Conservation (phyloP, 2,329 filamentous ascomycete genomes). For the Ceratocystis harringtonii region DNA sequence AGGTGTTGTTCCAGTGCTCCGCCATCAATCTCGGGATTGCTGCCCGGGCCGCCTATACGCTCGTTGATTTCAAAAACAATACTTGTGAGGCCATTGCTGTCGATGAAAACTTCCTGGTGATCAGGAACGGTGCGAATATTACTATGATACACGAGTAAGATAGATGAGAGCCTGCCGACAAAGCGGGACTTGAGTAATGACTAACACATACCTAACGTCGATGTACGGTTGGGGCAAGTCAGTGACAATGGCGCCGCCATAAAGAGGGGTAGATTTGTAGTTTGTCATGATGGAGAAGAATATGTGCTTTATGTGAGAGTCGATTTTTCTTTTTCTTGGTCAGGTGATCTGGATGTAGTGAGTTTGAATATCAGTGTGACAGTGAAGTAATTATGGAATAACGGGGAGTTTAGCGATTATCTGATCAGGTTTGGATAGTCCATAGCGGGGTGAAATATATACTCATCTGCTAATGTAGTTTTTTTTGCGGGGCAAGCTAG, state of each 20-base stretch:
- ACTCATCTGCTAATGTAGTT: no score
- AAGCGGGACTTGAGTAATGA: neutral
- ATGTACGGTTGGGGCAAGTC: conserved; percentile 54
- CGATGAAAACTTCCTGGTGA: conserved; percentile 87
- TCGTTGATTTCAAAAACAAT: conserved; percentile 86
- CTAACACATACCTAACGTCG: conserved; percentile 49
- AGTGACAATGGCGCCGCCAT: conserved; percentile 55
- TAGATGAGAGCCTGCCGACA: neutral
- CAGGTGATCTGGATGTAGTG: no score
- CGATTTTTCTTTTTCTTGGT: neutral
- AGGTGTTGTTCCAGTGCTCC: conserved; percentile 54
- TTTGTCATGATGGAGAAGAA: conserved; percentile 30
- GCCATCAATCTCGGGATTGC: conserved; percentile 47
- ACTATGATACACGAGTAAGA: conserved; percentile 28
- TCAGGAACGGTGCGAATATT: conserved; percentile 62
- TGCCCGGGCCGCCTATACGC: conserved; percentile 46
- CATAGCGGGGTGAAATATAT: no score
- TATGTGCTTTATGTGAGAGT: neutral
- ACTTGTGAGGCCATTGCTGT: conserved; percentile 66
- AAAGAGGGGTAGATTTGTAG: conserved; percentile 47
- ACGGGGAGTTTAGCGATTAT: no score
- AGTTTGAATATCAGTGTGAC: no score
- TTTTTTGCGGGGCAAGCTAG: no score
- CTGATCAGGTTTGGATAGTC: no score
- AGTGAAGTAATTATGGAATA: no score